A percentile compares a stretch with the other conserved stretches of the same genome.
phyloP scores from a whole-genome alignment of 2,329 filamentous ascomycete species.

The Pestalotiopsis sp. region DNA sequence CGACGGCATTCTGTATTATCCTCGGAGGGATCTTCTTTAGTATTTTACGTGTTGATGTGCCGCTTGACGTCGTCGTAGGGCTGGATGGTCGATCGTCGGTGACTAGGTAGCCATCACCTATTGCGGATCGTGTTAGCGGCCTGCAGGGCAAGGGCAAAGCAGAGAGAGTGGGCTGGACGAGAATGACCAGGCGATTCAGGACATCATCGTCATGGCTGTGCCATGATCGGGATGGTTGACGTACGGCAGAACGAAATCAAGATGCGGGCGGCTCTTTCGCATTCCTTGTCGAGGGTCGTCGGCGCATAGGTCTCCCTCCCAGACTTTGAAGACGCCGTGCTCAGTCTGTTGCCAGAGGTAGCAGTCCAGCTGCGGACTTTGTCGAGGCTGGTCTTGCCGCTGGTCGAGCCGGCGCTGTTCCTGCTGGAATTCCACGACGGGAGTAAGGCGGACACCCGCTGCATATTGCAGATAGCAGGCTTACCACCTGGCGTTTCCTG shows the following conservation, averaged over 20 bases:
- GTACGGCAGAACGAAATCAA: conserved; percentile 86
- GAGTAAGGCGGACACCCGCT: conserved; percentile 47
- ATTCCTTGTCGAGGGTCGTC: conserved; percentile 81
- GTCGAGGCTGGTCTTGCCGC: conserved; percentile 30
- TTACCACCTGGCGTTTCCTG: conserved; percentile 9
- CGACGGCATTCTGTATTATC: conserved; percentile 86
- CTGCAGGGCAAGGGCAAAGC: background rate
- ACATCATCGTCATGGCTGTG: background rate
- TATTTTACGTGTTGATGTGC: conserved; percentile 55
- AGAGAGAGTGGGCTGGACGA: background rate
- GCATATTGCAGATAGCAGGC: conserved; percentile 35
- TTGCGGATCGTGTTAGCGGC: conserved; percentile 6
- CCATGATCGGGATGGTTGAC: conserved; percentile 26
- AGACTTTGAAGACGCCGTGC: conserved; percentile 54
- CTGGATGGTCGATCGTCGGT: conserved; percentile 37
- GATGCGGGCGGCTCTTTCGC: conserved; percentile 88
- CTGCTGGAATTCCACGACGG: conserved; percentile 36
- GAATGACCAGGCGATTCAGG: background rate
- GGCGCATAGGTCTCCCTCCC: conserved; percentile 83
- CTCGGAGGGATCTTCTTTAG: conserved; percentile 81
- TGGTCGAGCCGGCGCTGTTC: conserved; percentile 25
- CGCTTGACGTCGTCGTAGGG: conserved; percentile 29
- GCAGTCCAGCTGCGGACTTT: conserved; percentile 46
- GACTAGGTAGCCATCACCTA: conserved; percentile 58
- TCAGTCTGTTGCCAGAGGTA: conserved; percentile 66